These are phyloP conservation scores for Acer negundo DNA, from an alignment of 345 rosid species.

Conservation along the genomic window DNA sequence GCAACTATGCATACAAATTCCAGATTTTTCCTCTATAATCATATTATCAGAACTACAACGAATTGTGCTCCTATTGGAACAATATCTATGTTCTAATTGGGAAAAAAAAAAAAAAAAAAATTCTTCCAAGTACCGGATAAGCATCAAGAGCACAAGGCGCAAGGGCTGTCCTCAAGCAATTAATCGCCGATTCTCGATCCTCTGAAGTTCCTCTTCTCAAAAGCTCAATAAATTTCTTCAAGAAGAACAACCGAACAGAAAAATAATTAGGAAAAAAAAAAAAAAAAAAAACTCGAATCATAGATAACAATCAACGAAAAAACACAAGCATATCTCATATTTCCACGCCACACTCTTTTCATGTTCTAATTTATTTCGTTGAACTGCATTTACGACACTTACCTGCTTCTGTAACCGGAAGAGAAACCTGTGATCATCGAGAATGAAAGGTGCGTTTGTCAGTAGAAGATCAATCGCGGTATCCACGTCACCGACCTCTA, in stretches of 20 bases:
- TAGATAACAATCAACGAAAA: background rate
- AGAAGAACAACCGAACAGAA: background rate
- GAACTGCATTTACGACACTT: conserved; percentile 15
- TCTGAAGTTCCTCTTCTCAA: conserved; percentile 73
- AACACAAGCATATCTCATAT: background rate
- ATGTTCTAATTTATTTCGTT: background rate
- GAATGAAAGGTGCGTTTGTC: conserved; percentile 67
- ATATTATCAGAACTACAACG: background rate
- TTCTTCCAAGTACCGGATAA: conserved; percentile 62
- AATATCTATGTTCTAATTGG: background rate
- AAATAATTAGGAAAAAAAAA: background rate
- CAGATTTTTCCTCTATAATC: background rate
- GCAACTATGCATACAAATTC: conserved; percentile 5
- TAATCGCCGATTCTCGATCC: conserved; percentile 67
- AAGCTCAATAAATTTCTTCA: conserved; percentile 89
- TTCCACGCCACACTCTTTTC: background rate
- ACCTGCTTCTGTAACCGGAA: conserved; percentile 95
- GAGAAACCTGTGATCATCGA: conserved; percentile 77
- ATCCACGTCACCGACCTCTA: conserved; percentile 78
- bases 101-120: background rate
- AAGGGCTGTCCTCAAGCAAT: conserved; percentile 73
- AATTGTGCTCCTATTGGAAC: background rate
- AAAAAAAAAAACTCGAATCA: background rate
- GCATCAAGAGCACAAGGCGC: conserved; percentile 99
- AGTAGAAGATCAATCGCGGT: conserved; percentile 64